These are phyloP conservation scores for Fremontodendron californicum DNA, from an alignment of 345 rosid genomes.

Conservation along the genomic window DNA sequence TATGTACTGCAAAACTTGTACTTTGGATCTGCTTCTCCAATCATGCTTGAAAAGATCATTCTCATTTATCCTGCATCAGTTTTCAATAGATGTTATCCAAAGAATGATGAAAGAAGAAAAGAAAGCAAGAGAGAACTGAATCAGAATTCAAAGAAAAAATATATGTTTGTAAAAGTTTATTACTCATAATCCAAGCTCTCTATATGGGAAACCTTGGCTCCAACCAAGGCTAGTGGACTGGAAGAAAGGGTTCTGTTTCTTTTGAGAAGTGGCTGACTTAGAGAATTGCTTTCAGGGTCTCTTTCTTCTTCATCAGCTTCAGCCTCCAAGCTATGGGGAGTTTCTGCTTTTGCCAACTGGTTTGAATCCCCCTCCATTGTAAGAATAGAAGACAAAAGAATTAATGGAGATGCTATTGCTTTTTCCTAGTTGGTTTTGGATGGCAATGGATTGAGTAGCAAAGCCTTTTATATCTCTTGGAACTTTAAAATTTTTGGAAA, in stretches of 20 bases:
- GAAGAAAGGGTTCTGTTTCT: constrained; percentile 69
- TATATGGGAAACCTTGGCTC: constrained; percentile 77
- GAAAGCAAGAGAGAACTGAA: not conserved
- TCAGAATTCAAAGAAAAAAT: not conserved
- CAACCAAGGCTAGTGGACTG: constrained; percentile 73
- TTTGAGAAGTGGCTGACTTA: constrained; percentile 70
- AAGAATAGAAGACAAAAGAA: not conserved
- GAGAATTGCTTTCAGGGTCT: constrained; percentile 65
- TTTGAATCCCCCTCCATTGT: constrained; percentile 48
- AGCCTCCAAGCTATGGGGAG: constrained; percentile 18
- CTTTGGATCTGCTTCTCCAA: constrained; percentile 87
- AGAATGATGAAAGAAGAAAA: not conserved
- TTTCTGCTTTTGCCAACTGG: constrained; percentile 19
- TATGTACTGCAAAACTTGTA: constrained; percentile 75
- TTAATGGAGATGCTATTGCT: not conserved
- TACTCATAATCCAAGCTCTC: constrained; percentile 96
- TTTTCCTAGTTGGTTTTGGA: constrained; percentile 13
- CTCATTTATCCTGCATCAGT: constrained; percentile 70
- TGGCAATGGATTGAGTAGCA: constrained; percentile 20
- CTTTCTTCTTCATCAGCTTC: constrained; percentile 43
- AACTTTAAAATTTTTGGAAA: not conserved
- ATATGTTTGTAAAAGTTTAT: not conserved
- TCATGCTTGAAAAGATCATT: constrained; percentile 93
- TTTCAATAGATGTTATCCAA: not conserved
- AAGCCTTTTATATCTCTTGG: constrained; percentile 9